Evolutionary conservation across 2,329 filamentous ascomycete species (phyloP).

Genomic region (Stachybotrys chartarum): DNA sequence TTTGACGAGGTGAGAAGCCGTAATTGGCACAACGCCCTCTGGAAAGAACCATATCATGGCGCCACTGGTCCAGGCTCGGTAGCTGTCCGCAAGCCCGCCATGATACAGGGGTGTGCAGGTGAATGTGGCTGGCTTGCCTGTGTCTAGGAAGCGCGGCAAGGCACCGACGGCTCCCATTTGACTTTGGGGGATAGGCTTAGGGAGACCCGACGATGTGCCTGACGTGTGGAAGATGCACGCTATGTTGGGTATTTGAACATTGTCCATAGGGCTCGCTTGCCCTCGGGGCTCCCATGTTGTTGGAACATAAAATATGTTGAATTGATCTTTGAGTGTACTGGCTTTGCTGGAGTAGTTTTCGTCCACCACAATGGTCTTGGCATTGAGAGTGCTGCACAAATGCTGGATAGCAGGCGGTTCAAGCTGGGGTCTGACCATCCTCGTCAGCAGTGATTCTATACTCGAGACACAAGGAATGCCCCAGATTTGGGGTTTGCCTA

Average conservation of each 20-base stretch:
- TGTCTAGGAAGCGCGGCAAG: slow-evolving; percentile 37
- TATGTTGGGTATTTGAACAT: neutral
- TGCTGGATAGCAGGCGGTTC: slow-evolving; percentile 38
- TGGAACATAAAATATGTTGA: slow-evolving; percentile 7
- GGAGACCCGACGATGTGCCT: slow-evolving; percentile 55
- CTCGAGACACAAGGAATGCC: too few relatives aligned
- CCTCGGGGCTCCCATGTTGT: neutral
- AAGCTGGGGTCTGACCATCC: slow-evolving; percentile 34
- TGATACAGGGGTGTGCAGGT: slow-evolving; percentile 61
- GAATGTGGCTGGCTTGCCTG: slow-evolving; percentile 41
- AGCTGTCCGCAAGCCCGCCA: slow-evolving; percentile 55
- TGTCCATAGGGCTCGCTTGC: neutral
- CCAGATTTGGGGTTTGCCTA: slow-evolving; percentile 13
- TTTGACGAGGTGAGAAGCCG: slow-evolving; percentile 41
- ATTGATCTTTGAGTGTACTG: neutral
- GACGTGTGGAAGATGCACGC: slow-evolving; percentile 59
- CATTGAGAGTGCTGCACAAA: slow-evolving; percentile 40
- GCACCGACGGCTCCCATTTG: slow-evolving; percentile 43
- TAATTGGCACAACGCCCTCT: slow-evolving; percentile 47
- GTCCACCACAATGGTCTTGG: slow-evolving; percentile 38
- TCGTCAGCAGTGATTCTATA: slow-evolving; percentile 1
- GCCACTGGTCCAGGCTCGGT: slow-evolving; percentile 54
- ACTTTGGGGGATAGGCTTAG: slow-evolving; percentile 55
- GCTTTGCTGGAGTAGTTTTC: slow-evolving; percentile 7
- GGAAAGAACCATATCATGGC: slow-evolving; percentile 58